phyloP scores from a whole-genome alignment of 1,284 basidiomycete genomes.

The Trichosporon coremiiforme region DNA sequence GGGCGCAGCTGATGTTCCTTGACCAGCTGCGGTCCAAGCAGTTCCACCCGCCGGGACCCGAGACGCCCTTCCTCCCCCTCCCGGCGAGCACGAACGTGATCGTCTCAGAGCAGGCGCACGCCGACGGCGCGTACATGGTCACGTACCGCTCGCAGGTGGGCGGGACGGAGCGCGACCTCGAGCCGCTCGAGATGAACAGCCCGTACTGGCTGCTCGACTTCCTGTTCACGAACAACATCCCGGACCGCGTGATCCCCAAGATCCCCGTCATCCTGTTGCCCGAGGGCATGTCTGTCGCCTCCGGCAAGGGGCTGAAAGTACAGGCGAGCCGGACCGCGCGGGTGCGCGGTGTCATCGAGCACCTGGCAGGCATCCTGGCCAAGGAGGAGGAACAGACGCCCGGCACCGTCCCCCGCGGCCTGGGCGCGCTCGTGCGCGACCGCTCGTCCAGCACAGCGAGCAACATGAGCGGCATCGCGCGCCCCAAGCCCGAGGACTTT shows the following conservation, averaged over 20 bases:
- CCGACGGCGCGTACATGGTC: conserved; percentile 71
- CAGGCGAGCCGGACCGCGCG: conserved; percentile 35
- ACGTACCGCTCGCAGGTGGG: conserved; percentile 74
- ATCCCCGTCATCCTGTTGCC: conserved; percentile 86
- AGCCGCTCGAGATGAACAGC: conserved; percentile 71
- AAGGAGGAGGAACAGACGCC: conserved; percentile 19
- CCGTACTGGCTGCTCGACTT: conserved; percentile 90
- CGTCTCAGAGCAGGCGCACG: conserved; percentile 78
- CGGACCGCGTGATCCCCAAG: conserved; percentile 68
- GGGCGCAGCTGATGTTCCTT: conserved; percentile 58
- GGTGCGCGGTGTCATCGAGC: conserved; percentile 31
- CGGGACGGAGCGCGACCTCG: conserved; percentile 66
- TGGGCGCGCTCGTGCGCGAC: conserved; percentile 19
- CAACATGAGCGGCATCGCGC: conserved; percentile 25
- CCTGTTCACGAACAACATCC: conserved; percentile 61
- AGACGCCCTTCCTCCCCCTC: conserved; percentile 70
- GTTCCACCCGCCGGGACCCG: conserved; percentile 71
- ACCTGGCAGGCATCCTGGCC: conserved; percentile 21
- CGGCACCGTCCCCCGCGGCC: background rate
- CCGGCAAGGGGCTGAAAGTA: conserved; percentile 24
- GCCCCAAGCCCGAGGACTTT: conserved; percentile 65
- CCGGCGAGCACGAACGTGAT: conserved; percentile 69
- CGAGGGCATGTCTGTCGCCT: conserved; percentile 51
- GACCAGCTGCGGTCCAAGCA: conserved; percentile 69
- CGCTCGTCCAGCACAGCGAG: conserved; percentile 25